These are phyloP conservation scores for Amaranthus tricolor DNA, from an alignment of 179 eudicot genomes.

Conservation along the genomic window DNA sequence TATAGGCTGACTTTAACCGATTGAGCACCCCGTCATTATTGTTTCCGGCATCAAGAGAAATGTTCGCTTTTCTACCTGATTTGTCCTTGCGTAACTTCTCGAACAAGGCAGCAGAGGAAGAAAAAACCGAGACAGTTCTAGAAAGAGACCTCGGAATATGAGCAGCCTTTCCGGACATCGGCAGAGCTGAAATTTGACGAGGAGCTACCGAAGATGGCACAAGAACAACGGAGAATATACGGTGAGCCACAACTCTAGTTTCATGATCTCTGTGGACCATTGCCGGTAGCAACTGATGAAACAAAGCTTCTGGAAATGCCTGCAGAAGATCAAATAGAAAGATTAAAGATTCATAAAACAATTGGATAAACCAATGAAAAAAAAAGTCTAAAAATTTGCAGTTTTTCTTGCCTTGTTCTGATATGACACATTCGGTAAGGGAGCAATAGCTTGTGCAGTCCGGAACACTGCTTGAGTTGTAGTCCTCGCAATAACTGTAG, in stretches of 20 bases:
- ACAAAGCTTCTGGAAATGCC: slow-evolving; percentile 82
- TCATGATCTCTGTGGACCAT: slow-evolving; percentile 78
- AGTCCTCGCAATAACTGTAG: slow-evolving; percentile 66
- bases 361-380: not conserved
- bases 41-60: slow-evolving; percentile 38
- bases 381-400: not conserved
- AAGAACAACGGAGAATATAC: slow-evolving; percentile 70
- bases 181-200: slow-evolving; percentile 32
- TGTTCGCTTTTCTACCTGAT: slow-evolving; percentile 43
- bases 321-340: slow-evolving; percentile 21
- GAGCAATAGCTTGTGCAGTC: slow-evolving; percentile 90
- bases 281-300: slow-evolving; percentile 74
- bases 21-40: slow-evolving; percentile 51
- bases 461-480: slow-evolving; percentile 86
- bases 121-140: slow-evolving; percentile 80
- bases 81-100: slow-evolving; percentile 62
- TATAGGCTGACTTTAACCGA: slow-evolving; percentile 76
- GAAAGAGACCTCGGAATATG: slow-evolving; percentile 75
- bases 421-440: slow-evolving; percentile 78
- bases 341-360: not conserved
- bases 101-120: slow-evolving; percentile 80
- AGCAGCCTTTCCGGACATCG: slow-evolving; percentile 39
- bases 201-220: slow-evolving; percentile 80
- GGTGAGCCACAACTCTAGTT: slow-evolving; percentile 66
- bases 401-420: slow-evolving; percentile 57